These are phyloP conservation scores for Ophiostoma novo-ulmi DNA, from an alignment of 2,329 filamentous ascomycete species.

Conservation along the genomic window DNA sequence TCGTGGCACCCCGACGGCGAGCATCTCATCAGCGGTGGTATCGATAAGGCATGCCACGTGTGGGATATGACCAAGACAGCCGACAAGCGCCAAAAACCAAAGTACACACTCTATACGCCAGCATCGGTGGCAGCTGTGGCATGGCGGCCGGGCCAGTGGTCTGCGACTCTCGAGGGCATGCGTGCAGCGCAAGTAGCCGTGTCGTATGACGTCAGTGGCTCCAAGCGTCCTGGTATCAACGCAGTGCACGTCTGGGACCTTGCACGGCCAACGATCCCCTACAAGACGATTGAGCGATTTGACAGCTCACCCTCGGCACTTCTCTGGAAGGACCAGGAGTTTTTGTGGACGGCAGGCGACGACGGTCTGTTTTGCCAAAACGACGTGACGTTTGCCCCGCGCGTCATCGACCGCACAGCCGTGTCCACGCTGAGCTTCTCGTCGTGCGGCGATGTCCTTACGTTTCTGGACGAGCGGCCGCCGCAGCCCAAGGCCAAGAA, in stretches of 20 bases:
- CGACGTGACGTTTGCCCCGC: conserved; percentile 59
- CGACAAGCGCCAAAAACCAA: conserved; percentile 60
- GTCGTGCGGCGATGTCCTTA: conserved; percentile 53
- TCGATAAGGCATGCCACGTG: conserved; percentile 57
- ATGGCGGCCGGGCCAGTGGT: conserved; percentile 62
- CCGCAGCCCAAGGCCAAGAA: conserved; percentile 32
- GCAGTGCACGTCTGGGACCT: conserved; percentile 64
- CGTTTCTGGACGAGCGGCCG: conserved; percentile 57
- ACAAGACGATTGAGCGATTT: conserved; percentile 58
- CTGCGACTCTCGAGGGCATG: conserved; percentile 51
- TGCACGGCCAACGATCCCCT: conserved; percentile 61
- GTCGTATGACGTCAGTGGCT: conserved; percentile 54
- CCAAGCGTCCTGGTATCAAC: conserved; percentile 43
- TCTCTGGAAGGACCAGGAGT: conserved; percentile 60
- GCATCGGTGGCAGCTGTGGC: conserved; percentile 55
- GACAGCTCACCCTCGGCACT: conserved; percentile 53
- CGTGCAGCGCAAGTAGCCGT: conserved; percentile 59
- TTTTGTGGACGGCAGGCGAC: conserved; percentile 60
- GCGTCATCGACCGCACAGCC: conserved; percentile 57
- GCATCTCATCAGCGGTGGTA: conserved; percentile 59
- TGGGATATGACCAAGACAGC: conserved; percentile 59
- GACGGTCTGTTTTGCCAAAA: conserved; percentile 61
- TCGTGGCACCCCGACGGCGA: conserved; percentile 64
- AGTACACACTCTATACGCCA: conserved; percentile 56
- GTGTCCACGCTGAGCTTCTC: conserved; percentile 59